Base-by-base conservation (phyloP, 129 eudicot genomes). In the Helianthus tuberosus region DNA sequence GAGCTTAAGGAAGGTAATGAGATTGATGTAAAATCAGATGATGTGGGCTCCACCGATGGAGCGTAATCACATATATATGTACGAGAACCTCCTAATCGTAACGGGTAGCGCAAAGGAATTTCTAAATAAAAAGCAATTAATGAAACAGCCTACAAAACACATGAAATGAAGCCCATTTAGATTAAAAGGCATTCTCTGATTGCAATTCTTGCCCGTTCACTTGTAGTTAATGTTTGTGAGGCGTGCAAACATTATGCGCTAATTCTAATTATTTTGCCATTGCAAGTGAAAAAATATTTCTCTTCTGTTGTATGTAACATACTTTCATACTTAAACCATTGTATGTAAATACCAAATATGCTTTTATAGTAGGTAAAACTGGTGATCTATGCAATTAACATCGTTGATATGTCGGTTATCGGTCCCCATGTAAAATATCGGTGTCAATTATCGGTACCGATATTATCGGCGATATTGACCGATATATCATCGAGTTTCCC, bases 61-160 rank as follows among this genome's bases (percentile, higher is more conserved):
- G 99, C 89, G 67, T 71, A 84, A 73, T 95, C 99, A 27, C 92
- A 84, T 65, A 95, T 84, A 82, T 91, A 95, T 71, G 99, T 86
- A 80, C 91, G 99, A 60, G 99, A 95, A 76, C 99, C 93, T 70
- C 99, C 97, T 73, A 95, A 79, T 12, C 88, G 85, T 69, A 95
- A 55, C 25, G 99, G 90, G 63, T 95, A 95, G 16, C 99, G 92
- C 84, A 95, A 84, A 77, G 97, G 97, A 80, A 89, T 86, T 77
- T 89, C 91, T 69, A 95, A 88, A 74, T 89, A 95, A 62, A 87
- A 87, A 50, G 99, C 97, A 38, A 95, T 69, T 43, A 95, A 87
- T 64, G 92, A 88, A 75, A 88, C 84, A 76, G 87, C 99, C 99
- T 91, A 88, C 90, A 83, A 60, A 54, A 29, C 3, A 29, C 66